phyloP scores from a whole-genome alignment of 352 stramenopile species.

The Thalassiosira hispida region DNA sequence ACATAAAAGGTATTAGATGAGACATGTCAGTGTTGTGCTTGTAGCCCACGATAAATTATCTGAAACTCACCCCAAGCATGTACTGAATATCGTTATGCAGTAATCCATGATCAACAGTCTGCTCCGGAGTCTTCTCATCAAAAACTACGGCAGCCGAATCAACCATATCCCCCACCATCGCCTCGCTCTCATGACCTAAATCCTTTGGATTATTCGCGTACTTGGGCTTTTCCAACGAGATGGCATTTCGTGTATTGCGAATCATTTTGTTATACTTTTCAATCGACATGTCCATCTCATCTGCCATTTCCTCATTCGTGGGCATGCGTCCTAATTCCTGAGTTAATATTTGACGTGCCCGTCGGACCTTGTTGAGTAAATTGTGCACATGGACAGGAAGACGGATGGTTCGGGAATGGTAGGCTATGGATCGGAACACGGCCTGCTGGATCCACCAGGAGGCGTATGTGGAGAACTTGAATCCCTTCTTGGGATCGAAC shows the following conservation, averaged over 20 bases:
- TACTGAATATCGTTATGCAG: conserved; percentile 82
- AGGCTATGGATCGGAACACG: conserved; percentile 87
- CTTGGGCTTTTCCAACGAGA: conserved; percentile 80
- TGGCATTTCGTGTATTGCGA: conserved; percentile 74
- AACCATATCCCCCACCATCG: conserved; percentile 77
- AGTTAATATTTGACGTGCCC: conserved; percentile 72
- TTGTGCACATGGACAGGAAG: conserved; percentile 90
- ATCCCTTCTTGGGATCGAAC: conserved; percentile 86
- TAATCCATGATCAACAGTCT: conserved; percentile 75
- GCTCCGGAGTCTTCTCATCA: conserved; percentile 73
- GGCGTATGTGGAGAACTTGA: conserved; percentile 88
- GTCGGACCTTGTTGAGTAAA: conserved; percentile 83
- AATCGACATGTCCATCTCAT: conserved; percentile 77
- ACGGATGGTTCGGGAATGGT: conserved; percentile 87
- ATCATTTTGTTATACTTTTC: conserved; percentile 86
- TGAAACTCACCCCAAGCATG: conserved; percentile 72
- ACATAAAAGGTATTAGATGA: conserved; percentile 9
- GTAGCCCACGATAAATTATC: not conserved
- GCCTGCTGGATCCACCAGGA: conserved; percentile 90
- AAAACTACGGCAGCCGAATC: conserved; percentile 60
- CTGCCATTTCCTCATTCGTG: conserved; percentile 83
- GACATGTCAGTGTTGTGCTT: conserved; percentile 8
- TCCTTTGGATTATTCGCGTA: conserved; percentile 84
- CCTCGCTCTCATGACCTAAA: conserved; percentile 76
- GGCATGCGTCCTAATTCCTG: conserved; percentile 80